A percentile compares a stretch with the other conserved stretches of the same genome.
Evolutionary conservation across 495 filamentous ascomycete genomes (phyloP).

Genomic region (Hypoxylon trugodes): DNA sequence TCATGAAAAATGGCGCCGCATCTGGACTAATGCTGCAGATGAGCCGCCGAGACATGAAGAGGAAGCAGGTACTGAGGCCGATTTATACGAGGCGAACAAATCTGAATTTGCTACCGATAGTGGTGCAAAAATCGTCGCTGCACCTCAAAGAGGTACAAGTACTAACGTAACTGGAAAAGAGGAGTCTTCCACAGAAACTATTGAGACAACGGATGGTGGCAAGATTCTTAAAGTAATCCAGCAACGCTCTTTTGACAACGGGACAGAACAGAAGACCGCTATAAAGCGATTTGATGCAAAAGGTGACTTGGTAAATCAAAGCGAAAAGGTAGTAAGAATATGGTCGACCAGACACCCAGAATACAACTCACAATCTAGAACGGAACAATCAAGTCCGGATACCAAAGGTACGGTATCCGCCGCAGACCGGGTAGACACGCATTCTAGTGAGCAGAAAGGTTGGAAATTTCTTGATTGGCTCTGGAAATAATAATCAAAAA

Average conservation of each 20-base stretch:
- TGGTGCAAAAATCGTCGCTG: neutral
- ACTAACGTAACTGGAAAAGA: neutral
- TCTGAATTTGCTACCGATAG: slow-evolving; percentile 15
- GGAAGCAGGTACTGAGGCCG: slow-evolving; percentile 29
- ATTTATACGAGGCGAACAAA: slow-evolving; percentile 15
- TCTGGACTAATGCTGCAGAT: neutral
- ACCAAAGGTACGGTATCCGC: neutral
- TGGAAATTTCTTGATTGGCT: slow-evolving; percentile 48
- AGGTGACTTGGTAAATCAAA: slow-evolving; percentile 28
- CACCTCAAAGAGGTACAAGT: neutral
- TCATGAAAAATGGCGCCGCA: neutral
- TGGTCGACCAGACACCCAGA: slow-evolving; percentile 7
- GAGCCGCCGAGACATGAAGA: neutral
- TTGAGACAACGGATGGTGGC: slow-evolving; percentile 33
- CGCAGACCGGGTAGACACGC: neutral
- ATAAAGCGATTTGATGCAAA: slow-evolving; percentile 22
- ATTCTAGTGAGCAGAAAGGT: slow-evolving; percentile 18
- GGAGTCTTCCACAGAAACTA: slow-evolving; percentile 15
- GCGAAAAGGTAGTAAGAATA: slow-evolving; percentile 8
- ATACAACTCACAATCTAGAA: neutral
- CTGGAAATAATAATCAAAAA: slow-evolving; percentile 43
- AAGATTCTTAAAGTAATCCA: slow-evolving; percentile 27
- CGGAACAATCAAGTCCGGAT: neutral
- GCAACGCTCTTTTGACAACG: slow-evolving; percentile 1
- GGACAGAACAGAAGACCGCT: slow-evolving; percentile 16